phyloP scores from a whole-genome alignment of 306 rosid genomes.

The Arachis hypogaea region DNA sequence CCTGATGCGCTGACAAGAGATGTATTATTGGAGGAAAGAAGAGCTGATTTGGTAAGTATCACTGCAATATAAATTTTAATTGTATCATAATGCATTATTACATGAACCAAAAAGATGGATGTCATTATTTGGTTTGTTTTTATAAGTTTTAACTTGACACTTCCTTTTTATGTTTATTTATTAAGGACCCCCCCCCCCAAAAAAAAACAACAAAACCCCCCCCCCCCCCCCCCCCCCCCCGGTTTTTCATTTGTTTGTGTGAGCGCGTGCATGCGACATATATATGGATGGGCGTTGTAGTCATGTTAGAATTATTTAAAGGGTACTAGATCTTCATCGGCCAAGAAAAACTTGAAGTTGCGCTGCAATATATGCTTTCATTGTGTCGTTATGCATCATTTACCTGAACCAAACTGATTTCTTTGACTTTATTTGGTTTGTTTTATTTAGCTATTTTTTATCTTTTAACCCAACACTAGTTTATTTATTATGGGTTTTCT shows the following conservation, averaged over 20 bases:
- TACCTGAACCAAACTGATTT: not conserved
- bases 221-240: too few species aligned
- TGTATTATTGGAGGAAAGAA: constrained; percentile 75
- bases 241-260: not conserved
- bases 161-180: too few species aligned
- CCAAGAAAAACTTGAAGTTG: not conserved
- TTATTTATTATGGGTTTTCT: too few species aligned
- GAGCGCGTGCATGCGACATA: not conserved
- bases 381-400: not conserved
- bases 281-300: not conserved
- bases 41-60: constrained; percentile 85
- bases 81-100: not conserved
- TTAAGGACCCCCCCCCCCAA: too few species aligned
- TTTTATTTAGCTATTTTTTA: not conserved
- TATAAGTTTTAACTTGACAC: not conserved
- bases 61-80: not conserved
- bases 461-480: too few species aligned
- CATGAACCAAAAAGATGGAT: not conserved
- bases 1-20: constrained; percentile 74
- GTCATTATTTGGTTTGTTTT: constrained; percentile 1
- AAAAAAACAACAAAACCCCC: too few species aligned
- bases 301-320: constrained; percentile 8
- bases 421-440: constrained; percentile 1
- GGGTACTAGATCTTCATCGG: not conserved
- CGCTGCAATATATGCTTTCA: not conserved